These are phyloP conservation scores for Kluyveromyces starmeri DNA, from an alignment of 805 yeast genomes.

Conservation along the genomic window DNA sequence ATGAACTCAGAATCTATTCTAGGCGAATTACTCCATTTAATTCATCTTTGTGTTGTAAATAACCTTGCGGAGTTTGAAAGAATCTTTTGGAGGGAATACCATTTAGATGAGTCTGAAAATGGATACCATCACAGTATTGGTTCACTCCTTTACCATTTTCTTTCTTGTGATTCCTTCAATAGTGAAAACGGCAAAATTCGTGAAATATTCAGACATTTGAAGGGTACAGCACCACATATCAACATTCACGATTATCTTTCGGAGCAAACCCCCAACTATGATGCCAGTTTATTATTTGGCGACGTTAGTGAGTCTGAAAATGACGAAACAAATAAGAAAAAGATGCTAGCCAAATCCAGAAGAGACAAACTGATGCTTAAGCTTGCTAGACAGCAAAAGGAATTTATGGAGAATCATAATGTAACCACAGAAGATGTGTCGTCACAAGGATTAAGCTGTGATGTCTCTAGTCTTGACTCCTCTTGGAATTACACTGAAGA, in stretches of 20 bases:
- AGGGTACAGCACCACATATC: constrained; percentile 23
- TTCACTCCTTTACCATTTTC: constrained; percentile 32
- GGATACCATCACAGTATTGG: constrained; percentile 33
- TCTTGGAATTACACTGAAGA: constrained; percentile 13
- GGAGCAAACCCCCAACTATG: constrained; percentile 32
- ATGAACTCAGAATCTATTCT: constrained; percentile 48
- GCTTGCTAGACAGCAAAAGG: constrained; percentile 68
- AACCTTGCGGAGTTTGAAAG: constrained; percentile 32
- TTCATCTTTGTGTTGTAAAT: constrained; percentile 50
- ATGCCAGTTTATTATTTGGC: constrained; percentile 18
- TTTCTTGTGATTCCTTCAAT: constrained; percentile 34
- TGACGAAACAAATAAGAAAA: constrained; percentile 49
- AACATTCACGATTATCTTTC: constrained; percentile 26
- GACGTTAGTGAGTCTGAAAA: constrained; percentile 22
- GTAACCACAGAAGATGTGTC: constrained; percentile 17
- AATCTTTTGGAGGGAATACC: constrained; percentile 30
- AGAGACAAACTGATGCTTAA: constrained; percentile 67
- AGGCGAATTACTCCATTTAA: constrained; percentile 52
- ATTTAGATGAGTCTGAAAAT: constrained; percentile 32
- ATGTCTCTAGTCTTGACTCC: neutral
- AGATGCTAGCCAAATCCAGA: constrained; percentile 58
- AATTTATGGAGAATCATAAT: constrained; percentile 52
- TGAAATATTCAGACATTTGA: constrained; percentile 37
- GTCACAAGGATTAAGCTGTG: neutral
- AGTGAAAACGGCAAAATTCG: constrained; percentile 47